phyloP scores from a whole-genome alignment of 306 rosid species.

The Cicer judaicum region DNA sequence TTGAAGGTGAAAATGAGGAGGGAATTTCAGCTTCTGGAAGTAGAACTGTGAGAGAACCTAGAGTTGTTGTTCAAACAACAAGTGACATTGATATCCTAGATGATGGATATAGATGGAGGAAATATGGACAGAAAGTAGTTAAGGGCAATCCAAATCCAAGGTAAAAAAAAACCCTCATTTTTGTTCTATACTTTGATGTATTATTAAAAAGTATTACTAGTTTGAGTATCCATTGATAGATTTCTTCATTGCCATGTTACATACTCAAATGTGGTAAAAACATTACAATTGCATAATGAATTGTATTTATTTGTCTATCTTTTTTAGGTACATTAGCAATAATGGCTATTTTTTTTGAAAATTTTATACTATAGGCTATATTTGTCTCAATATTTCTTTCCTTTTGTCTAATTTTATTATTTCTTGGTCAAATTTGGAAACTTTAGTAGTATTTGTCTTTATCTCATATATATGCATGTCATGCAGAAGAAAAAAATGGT shows the following conservation, averaged over 20 bases:
- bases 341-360: background rate
- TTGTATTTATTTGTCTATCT: constrained; percentile 16
- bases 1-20: constrained; percentile 80
- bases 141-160: constrained; percentile 99
- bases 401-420: background rate
- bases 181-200: constrained; percentile 37
- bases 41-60: constrained; percentile 94
- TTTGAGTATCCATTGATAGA: constrained; percentile 27
- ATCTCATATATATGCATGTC: constrained; percentile 11
- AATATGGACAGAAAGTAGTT: constrained; percentile 95
- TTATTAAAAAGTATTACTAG: background rate
- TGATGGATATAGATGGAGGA: constrained; percentile 95
- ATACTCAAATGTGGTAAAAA: constrained; percentile 26
- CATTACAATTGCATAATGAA: constrained; percentile 17
- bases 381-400: constrained; percentile 6
- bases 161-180: constrained; percentile 44
- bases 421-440: constrained; percentile 45
- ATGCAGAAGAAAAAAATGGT: background rate
- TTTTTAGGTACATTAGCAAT: constrained; percentile 9
- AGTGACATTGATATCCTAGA: no score
- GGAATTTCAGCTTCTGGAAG: constrained; percentile 73
- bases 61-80: constrained; percentile 94
- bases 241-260: constrained; percentile 37
- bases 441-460: background rate
- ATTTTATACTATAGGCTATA: background rate